A percentile compares a stretch with the other conserved stretches of the same genome.
phyloP scores from a whole-genome alignment of 2,329 filamentous ascomycete genomes.

The Diaporthe nobilis region DNA sequence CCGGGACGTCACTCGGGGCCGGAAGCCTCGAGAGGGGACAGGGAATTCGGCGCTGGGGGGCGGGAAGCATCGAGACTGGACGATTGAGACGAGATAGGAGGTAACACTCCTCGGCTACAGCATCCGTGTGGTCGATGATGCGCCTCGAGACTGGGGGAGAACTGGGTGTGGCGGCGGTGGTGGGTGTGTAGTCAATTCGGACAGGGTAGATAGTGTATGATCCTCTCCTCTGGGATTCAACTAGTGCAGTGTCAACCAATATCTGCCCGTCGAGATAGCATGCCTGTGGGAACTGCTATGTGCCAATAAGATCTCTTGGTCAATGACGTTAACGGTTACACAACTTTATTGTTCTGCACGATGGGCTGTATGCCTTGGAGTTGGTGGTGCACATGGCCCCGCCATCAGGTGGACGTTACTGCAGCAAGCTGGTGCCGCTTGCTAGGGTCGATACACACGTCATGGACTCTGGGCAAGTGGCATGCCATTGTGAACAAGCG shows the following conservation, averaged over 20 bases:
- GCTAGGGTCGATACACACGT: conserved; percentile 9
- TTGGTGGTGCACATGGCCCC: conserved; percentile 6
- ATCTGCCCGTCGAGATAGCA: background rate
- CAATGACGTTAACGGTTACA: conserved; percentile 32
- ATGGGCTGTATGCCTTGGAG: background rate
- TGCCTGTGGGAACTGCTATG: background rate
- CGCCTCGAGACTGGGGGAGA: background rate
- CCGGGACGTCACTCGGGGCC: conserved; percentile 13
- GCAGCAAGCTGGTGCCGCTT: background rate
- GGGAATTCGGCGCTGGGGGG: background rate
- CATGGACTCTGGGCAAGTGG: conserved; percentile 1
- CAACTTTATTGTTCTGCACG: conserved; percentile 17
- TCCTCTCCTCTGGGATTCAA: background rate
- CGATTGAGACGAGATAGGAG: background rate
- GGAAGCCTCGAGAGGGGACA: background rate
- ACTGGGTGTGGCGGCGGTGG: background rate
- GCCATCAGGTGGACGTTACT: background rate
- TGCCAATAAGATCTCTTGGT: conserved; percentile 4
- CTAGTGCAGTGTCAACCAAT: conserved; percentile 7
- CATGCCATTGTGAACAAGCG: background rate
- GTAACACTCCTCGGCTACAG: conserved; percentile 9
- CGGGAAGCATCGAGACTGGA: conserved; percentile 32
- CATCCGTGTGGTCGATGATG: conserved; percentile 14
- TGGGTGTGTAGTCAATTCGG: background rate
- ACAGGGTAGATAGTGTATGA: background rate